Evolutionary conservation across 2,329 filamentous ascomycete genomes (phyloP).

Genomic region (Xylaria sp.): DNA sequence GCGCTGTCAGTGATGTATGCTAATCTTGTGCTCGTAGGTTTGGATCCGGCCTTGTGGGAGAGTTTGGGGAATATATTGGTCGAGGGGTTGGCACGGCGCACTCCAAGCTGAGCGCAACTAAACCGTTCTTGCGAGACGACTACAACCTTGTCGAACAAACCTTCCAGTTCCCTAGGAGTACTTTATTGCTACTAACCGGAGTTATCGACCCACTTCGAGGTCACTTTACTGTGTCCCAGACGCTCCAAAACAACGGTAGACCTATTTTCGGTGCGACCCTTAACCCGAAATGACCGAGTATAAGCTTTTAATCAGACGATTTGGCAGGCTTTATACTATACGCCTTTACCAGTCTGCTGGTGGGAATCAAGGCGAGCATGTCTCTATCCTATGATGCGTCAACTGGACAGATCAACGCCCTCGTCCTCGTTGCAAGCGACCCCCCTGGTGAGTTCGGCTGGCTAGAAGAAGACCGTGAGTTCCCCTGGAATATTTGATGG

Average conservation of each 20-base stretch:
- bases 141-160: not conserved
- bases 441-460: not conserved
- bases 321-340: not conserved
- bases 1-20: not conserved
- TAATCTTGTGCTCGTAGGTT: not conserved
- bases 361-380: not conserved
- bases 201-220: not conserved
- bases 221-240: not conserved
- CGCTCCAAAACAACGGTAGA: not conserved
- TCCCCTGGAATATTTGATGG: not conserved
- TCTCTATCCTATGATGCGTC: not conserved
- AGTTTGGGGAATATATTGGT: constrained; percentile 1
- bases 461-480: not conserved
- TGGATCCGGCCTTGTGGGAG: not conserved
- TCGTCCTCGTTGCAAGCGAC: not conserved
- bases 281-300: not conserved
- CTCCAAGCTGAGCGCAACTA: not conserved
- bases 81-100: not conserved
- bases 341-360: not conserved
- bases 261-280: not conserved
- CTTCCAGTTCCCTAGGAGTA: not conserved
- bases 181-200: not conserved
- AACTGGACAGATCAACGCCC: not conserved
- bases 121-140: not conserved
- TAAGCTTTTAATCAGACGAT: not conserved